A percentile compares a stretch with the other conserved stretches of the same genome.
These are phyloP conservation scores for Yarrowia deformans DNA, from an alignment of 805 yeast species.

Conservation along the genomic window DNA sequence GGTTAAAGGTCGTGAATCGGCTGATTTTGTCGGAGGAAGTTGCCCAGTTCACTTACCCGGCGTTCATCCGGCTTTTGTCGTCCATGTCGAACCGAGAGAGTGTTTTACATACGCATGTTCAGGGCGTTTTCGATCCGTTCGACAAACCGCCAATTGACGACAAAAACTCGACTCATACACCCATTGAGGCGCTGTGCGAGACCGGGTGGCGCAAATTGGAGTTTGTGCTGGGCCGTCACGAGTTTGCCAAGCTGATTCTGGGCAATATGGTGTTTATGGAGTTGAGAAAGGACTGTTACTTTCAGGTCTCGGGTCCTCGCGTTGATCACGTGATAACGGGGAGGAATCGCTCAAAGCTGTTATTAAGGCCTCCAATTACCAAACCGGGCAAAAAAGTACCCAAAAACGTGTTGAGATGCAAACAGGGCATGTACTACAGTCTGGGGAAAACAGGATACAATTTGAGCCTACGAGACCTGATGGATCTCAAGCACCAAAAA, in stretches of 20 bases:
- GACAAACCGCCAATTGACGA: neutral
- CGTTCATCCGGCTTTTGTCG: constrained; percentile 3
- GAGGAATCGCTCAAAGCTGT: neutral
- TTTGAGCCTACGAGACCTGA: neutral
- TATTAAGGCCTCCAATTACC: no score
- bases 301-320: constrained; percentile 3
- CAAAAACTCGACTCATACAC: neutral
- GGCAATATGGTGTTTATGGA: neutral
- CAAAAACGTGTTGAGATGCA: neutral
- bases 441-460: neutral
- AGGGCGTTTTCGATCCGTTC: neutral
- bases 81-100: neutral
- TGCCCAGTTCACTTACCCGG: neutral
- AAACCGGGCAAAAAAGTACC: no score
- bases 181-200: constrained; percentile 10
- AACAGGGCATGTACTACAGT: constrained; percentile 5
- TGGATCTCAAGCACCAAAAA: neutral
- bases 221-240: neutral
- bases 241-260: constrained; percentile 1
- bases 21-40: neutral
- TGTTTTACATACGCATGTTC: neutral
- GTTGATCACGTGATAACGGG: neutral
- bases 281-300: neutral
- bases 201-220: constrained; percentile 5
- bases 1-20: neutral